These are phyloP conservation scores for Cicer pinnatifidum DNA, from an alignment of 306 rosid species.

Conservation along the genomic window DNA sequence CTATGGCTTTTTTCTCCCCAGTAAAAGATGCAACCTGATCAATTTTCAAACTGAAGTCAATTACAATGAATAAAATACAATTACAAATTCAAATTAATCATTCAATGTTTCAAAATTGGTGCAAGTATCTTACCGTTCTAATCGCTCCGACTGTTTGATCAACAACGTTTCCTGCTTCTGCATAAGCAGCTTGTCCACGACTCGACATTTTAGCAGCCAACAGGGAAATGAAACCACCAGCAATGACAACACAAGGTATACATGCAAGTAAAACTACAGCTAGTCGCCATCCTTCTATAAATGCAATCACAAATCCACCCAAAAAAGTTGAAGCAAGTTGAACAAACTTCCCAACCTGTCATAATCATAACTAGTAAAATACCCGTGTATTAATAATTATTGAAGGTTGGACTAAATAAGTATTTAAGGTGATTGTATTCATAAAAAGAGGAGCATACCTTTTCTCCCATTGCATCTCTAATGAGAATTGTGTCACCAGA, in stretches of 20 bases:
- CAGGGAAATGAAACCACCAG: slow-evolving; percentile 55
- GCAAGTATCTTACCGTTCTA: slow-evolving; percentile 69
- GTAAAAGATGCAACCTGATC: slow-evolving; percentile 89
- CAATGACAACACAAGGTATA: slow-evolving; percentile 59
- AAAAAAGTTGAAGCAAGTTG: slow-evolving; percentile 70
- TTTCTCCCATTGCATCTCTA: slow-evolving; percentile 94
- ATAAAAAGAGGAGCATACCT: slow-evolving; percentile 48
- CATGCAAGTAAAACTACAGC: slow-evolving; percentile 66
- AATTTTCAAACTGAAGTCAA: slow-evolving; percentile 21
- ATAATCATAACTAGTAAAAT: slow-evolving; percentile 3
- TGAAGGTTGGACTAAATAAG: too few relatives aligned
- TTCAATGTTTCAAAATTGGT: neutral
- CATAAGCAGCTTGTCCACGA: slow-evolving; percentile 81
- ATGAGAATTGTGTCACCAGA: slow-evolving; percentile 93
- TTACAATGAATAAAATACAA: neutral
- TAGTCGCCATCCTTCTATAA: slow-evolving; percentile 74
- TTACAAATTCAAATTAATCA: slow-evolving; percentile 23
- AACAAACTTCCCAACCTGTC: slow-evolving; percentile 85
- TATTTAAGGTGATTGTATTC: neutral
- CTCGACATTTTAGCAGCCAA: slow-evolving; percentile 67
- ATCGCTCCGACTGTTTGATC: slow-evolving; percentile 87
- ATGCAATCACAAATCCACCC: slow-evolving; percentile 75
- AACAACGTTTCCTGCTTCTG: slow-evolving; percentile 82
- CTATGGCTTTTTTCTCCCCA: slow-evolving; percentile 78
- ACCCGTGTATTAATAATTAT: too few relatives aligned